Base-by-base conservation (phyloP, 176 grass and related monocot species). In the Luzula sylvatica region DNA sequence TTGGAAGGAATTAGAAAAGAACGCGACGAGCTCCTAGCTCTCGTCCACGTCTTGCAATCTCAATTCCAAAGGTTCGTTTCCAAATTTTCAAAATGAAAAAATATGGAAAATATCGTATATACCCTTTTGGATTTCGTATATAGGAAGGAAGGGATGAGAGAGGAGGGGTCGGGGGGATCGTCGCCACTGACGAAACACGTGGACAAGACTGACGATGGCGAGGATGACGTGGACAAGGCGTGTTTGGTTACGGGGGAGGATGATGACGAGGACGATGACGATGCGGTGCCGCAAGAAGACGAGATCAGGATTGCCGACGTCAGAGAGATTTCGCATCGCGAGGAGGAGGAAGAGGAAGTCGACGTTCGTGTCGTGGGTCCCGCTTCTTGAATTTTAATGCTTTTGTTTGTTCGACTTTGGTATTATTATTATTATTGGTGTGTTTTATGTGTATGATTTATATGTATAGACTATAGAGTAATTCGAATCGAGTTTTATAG, bases 101-200 rank as follows among this genome's bases (percentile, higher is more conserved):
- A 7, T 35, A 7, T 4, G 9, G 5, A 9, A 7, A 7, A 35
- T 35, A 32, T 32, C 3, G 8, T 32, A 32, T 32, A 35, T 35
- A 9, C 9, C 9, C 0, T 35, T 35, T 35, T 35, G 30, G 30
- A 35, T 7, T 4, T 35, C 7, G 5, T 7, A 35, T 35, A 9
- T 35, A 81, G 52, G 70, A 73, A 46, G 80, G 80, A 28, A 70
- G 64, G 30, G 0, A 0, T 2, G 30, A 35, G 30, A 0, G 77
- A 82, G 26, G 84, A 82, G 61, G 50, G 73, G 5, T 27, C 84
- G 0, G 73, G 83, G 43, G 65, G 67, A 46, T 72, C 84, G 2
- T 84, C 70, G 65, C 88, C 79, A 15, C 52, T 88, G 18, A 95
- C 90, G 35, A 95, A 86, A 71, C 90, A 88, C 1, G 80, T 95